phyloP scores from a whole-genome alignment of 108 stramenopile genomes.

The Hondaea fermentalgiana region DNA sequence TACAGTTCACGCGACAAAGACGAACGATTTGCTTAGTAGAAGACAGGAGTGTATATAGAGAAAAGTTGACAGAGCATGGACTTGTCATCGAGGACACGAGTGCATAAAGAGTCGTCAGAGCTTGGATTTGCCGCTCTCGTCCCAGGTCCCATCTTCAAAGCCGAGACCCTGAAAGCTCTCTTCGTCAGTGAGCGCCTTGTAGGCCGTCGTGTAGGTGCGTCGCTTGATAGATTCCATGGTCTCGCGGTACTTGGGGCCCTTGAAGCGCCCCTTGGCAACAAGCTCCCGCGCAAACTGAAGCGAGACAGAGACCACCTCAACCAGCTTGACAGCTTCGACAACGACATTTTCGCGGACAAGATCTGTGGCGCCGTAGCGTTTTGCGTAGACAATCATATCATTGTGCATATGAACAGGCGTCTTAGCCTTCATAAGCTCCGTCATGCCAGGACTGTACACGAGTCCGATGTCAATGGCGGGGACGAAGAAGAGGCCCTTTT shows the following conservation, averaged over 20 bases:
- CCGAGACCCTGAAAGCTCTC: background rate
- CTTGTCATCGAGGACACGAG: no score
- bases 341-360: background rate
- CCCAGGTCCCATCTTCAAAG: slow-evolving; percentile 1
- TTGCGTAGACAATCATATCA: background rate
- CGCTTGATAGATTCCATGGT: background rate
- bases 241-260: background rate
- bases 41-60: no score
- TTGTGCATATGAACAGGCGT: background rate
- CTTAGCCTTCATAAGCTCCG: slow-evolving; percentile 15
- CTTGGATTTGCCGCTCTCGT: background rate
- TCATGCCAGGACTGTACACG: slow-evolving; percentile 4
- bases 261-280: background rate
- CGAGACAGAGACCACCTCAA: background rate
- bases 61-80: no score
- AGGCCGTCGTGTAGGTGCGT: background rate
- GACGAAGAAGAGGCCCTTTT: slow-evolving; percentile 1
- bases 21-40: no score
- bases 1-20: no score
- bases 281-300: background rate
- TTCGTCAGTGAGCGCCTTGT: background rate
- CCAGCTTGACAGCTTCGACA: background rate
- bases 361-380: background rate
- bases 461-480: background rate
- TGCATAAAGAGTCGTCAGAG: background rate